Evolutionary conservation across 2,329 filamentous ascomycete genomes (phyloP), one percentile per base, ranked within the genome.

Genomic region (Pseudogymnoascus verrucosus): DNA sequence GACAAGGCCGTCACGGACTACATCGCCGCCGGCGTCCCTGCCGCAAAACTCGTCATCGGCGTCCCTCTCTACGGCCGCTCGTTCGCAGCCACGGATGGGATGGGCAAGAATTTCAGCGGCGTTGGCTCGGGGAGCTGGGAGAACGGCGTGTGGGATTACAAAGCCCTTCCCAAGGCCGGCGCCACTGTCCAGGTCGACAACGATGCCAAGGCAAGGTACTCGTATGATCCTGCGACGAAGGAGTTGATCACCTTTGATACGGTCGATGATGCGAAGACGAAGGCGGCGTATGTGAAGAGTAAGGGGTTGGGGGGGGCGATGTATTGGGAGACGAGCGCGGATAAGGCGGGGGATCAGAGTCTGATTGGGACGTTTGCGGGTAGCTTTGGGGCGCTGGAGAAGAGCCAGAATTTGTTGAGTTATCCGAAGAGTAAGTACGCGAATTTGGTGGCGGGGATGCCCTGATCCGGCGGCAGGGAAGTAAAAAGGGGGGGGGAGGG

Each of bases 291-390:
- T 84, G 4, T 91, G 68, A 80, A 81, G 74, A 70, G 75, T 62
- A 78, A 80, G 64, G 81, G 84, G 0, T 78, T 95, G 0, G 90
- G 87, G 3, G 90, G 90, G 21, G 85, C 82, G 36, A 93, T 93
- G 89, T 95, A 89, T 83, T 95, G 90, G 90, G 90, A 93, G 74
- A 86, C 84, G 21, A 90, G 86, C 65, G 85, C 81, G 12, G 91
- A 95, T 72, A 81, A 81, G 70, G 78, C 70, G 2, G 84, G 81
- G n/a, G 76, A 74, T 6, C 80, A 82, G 3, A 89, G 86, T 67
- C 76, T 93, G 69, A 86, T 89, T 65, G 71, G 73, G 31, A 80
- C 79, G 8, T 73, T 73, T 59, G 78, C 76, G 61, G 72, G 74
- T n/a, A 71, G 70, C 1, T 74, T 79, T 14, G 74, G 76, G 8